phyloP scores from a whole-genome alignment of 2,329 filamentous ascomycete species.

The Fusarium subtropicale region DNA sequence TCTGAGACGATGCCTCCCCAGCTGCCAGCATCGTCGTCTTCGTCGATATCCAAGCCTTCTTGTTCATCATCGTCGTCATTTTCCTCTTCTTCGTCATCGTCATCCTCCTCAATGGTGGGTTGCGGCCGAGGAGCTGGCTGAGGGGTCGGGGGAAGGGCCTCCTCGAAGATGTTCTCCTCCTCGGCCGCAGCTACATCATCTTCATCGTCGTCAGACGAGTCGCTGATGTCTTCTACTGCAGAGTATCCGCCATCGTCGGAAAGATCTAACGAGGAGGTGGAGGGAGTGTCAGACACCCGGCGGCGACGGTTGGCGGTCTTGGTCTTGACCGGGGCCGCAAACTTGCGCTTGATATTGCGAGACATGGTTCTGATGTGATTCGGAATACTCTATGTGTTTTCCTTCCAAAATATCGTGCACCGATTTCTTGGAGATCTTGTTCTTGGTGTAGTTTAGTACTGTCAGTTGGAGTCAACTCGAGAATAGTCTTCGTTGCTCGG shows the following conservation, averaged over 20 bases:
- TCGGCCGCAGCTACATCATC: conserved; percentile 81
- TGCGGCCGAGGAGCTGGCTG: conserved; percentile 65
- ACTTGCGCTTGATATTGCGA: conserved; percentile 65
- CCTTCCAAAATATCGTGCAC: neutral
- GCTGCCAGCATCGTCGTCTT: conserved; percentile 58
- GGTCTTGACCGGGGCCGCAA: conserved; percentile 57
- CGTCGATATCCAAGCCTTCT: conserved; percentile 56
- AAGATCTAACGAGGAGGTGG: conserved; percentile 67
- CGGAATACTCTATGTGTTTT: neutral
- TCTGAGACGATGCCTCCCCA: conserved; percentile 69
- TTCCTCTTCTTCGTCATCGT: conserved; percentile 54
- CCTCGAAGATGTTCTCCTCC: conserved; percentile 76
- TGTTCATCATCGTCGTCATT: conserved; percentile 56
- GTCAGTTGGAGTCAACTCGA: conserved; percentile 10
- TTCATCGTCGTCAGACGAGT: conserved; percentile 82
- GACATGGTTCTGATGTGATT: conserved; percentile 56
- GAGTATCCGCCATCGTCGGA: conserved; percentile 81
- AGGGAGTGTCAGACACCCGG: conserved; percentile 61
- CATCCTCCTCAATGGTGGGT: conserved; percentile 50
- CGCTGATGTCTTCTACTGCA: conserved; percentile 81
- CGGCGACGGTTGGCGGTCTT: conserved; percentile 58
- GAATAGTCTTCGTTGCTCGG: neutral
- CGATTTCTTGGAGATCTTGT: neutral
- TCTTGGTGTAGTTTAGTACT: neutral
- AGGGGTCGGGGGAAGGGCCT: conserved; percentile 54